These are phyloP conservation scores for Aureobasidium melanogenum DNA, from an alignment of 2,329 filamentous ascomycete species.

Conservation along the genomic window DNA sequence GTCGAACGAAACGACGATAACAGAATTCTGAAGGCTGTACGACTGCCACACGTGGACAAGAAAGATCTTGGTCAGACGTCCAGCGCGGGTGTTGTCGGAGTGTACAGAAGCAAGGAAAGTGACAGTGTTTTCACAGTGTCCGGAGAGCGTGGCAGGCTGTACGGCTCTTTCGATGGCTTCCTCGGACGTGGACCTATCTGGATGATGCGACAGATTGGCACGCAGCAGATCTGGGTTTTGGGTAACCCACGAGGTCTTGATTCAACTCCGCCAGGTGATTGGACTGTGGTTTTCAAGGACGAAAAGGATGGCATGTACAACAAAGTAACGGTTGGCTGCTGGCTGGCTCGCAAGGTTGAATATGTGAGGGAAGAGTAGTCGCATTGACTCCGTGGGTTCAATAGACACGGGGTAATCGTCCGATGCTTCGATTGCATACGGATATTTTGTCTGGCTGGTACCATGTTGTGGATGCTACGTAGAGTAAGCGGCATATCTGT, in stretches of 20 bases:
- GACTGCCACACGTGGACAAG: constrained; percentile 16
- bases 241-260: constrained; percentile 34
- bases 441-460: no score
- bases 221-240: constrained; percentile 31
- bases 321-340: constrained; percentile 31
- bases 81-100: constrained; percentile 19
- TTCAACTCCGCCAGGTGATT: constrained; percentile 34
- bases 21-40: constrained; percentile 20
- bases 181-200: constrained; percentile 32
- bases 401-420: no score
- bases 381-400: no score
- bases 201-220: constrained; percentile 31
- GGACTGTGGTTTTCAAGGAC: constrained; percentile 32
- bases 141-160: constrained; percentile 30
- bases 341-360: constrained; percentile 29
- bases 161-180: constrained; percentile 35
- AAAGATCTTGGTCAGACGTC: neutral
- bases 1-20: constrained; percentile 26
- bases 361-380: constrained; percentile 11
- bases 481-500: no score
- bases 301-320: constrained; percentile 16
- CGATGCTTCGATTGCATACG: no score
- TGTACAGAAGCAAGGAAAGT: constrained; percentile 29
- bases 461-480: no score
- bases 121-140: constrained; percentile 30